Evolutionary conservation across 495 filamentous ascomycete species (phyloP).

Genomic region (Penicillium robsamsonii): DNA sequence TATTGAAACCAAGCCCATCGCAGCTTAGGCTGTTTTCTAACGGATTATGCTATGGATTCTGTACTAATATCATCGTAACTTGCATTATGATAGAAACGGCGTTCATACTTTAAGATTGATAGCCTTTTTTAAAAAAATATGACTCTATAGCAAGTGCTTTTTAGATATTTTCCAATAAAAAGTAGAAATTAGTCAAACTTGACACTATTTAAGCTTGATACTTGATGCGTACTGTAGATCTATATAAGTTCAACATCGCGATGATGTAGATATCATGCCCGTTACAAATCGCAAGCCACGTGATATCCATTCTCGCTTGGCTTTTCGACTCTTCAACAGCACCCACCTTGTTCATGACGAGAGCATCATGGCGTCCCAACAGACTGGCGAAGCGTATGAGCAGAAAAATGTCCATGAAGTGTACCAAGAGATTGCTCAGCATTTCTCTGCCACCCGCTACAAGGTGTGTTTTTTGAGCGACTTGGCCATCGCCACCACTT

Average conservation of each 20-base stretch:
- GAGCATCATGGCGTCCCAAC: conserved; percentile 16
- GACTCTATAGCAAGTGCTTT: background rate
- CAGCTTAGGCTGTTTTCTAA: background rate
- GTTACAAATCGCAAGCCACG: conserved; percentile 5
- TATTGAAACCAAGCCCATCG: background rate
- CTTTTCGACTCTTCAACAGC: conserved; percentile 2
- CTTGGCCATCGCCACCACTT: background rate
- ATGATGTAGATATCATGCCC: background rate
- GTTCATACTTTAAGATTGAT: background rate
- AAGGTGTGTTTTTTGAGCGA: conserved; percentile 56
- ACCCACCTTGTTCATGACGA: background rate
- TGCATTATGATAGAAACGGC: background rate
- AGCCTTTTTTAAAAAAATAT: background rate
- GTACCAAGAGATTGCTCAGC: conserved; percentile 89
- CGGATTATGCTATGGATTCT: background rate
- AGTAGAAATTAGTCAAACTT: background rate
- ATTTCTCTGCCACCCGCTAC: conserved; percentile 94
- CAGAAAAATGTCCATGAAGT: conserved; percentile 83
- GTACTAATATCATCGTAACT: background rate
- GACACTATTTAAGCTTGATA: background rate
- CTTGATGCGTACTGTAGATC: background rate
- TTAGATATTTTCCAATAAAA: background rate
- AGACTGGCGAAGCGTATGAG: conserved; percentile 60
- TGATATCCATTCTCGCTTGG: conserved; percentile 10
- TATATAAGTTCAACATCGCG: background rate